Conservation (phyloP, 257 asterid species). For the Solanum sitiens region DNA sequence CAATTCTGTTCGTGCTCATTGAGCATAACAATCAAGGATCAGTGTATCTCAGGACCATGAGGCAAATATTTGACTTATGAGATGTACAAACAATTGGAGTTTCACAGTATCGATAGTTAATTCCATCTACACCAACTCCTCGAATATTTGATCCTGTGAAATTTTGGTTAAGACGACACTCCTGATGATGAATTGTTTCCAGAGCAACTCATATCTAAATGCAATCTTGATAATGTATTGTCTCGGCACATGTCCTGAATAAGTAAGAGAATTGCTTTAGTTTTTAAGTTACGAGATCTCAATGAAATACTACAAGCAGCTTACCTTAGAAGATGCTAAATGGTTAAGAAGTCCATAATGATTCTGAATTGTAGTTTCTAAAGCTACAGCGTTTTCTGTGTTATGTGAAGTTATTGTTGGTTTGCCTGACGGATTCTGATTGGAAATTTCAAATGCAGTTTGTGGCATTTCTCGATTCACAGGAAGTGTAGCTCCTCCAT, state of each 20-base stretch:
- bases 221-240: slow-evolving; percentile 56
- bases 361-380: slow-evolving; percentile 35
- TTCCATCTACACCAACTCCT: slow-evolving; percentile 16
- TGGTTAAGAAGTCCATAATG: slow-evolving; percentile 55
- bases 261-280: neutral
- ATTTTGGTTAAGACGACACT: slow-evolving; percentile 42
- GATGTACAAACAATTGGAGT: slow-evolving; percentile 18
- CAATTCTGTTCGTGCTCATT: neutral
- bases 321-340: slow-evolving; percentile 58
- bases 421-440: slow-evolving; percentile 32
- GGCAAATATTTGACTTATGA: slow-evolving; percentile 11
- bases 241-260: slow-evolving; percentile 73
- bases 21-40: slow-evolving; percentile 8
- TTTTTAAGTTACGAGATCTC: neutral
- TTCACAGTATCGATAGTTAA: slow-evolving; percentile 15
- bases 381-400: slow-evolving; percentile 29
- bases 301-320: neutral
- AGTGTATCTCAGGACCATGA: slow-evolving; percentile 11
- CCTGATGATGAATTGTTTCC: slow-evolving; percentile 80
- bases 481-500: slow-evolving; percentile 30
- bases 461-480: slow-evolving; percentile 38
- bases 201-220: slow-evolving; percentile 59
- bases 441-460: slow-evolving; percentile 20
- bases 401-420: slow-evolving; percentile 26
- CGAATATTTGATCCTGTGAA: neutral